A percentile compares a stretch with the other conserved stretches of the same genome.
phyloP scores from a whole-genome alignment of 805 yeast genomes.

The Pichia cabralensis region DNA sequence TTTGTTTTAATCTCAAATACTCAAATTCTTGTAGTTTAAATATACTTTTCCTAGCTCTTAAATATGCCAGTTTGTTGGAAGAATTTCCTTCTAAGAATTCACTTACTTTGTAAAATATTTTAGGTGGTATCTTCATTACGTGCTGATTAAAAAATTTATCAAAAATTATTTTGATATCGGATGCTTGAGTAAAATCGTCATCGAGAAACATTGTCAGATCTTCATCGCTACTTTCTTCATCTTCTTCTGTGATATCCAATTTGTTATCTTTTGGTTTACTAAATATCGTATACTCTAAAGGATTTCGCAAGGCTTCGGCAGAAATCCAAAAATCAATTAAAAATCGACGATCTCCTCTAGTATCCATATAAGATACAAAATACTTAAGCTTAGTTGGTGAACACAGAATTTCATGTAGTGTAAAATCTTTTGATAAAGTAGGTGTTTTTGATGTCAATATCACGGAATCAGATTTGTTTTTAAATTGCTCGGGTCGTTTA shows the following conservation, averaged over 20 bases:
- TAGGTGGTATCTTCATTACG: conserved; percentile 22
- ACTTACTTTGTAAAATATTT: conserved; percentile 27
- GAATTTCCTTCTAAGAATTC: conserved; percentile 24
- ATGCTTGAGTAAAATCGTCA: conserved; percentile 31
- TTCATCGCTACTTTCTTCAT: conserved; percentile 20
- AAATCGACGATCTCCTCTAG: conserved; percentile 29
- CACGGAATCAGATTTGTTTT: no score
- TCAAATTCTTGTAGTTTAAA: conserved; percentile 48
- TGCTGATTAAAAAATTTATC: conserved; percentile 29
- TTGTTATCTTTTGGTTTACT: background rate
- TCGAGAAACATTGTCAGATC: conserved; percentile 11
- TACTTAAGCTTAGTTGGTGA: conserved; percentile 24
- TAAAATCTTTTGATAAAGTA: background rate
- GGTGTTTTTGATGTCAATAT: no score
- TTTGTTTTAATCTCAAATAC: conserved; percentile 37
- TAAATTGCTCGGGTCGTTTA: no score
- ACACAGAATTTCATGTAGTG: conserved; percentile 6
- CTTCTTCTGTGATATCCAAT: conserved; percentile 11
- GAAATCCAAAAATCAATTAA: conserved; percentile 56
- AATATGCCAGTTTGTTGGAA: conserved; percentile 28
- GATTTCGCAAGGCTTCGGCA: conserved; percentile 61
- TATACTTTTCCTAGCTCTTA: conserved; percentile 49
- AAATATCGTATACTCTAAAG: conserved; percentile 36
- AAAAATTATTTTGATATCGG: conserved; percentile 45
- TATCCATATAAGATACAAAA: conserved; percentile 49